Percentiles rank a stretch among this genome's conserved stretches.
phyloP scores from a whole-genome alignment of 2,329 filamentous ascomycete genomes.

The Arthrobotrys iridis region DNA sequence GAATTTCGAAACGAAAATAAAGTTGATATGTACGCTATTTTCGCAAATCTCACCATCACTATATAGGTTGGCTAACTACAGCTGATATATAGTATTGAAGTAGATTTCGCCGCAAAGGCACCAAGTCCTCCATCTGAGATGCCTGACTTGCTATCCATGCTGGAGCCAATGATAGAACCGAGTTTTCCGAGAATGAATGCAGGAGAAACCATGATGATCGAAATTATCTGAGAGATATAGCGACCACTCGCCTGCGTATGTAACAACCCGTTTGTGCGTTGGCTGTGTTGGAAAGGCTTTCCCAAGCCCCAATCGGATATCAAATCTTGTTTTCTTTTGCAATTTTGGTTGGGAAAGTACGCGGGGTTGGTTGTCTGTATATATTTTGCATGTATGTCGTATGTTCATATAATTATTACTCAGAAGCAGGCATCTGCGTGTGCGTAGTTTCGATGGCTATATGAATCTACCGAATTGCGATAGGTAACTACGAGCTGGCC shows the following conservation, averaged over 20 bases:
- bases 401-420: too few species aligned
- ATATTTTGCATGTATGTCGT: too few species aligned
- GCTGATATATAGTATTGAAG: slow-evolving; percentile 17
- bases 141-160: slow-evolving; percentile 30
- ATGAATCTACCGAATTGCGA: background rate
- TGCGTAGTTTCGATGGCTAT: background rate
- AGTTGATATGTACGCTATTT: slow-evolving; percentile 28
- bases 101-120: background rate
- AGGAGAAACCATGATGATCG: slow-evolving; percentile 38
- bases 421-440: too few species aligned
- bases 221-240: slow-evolving; percentile 8
- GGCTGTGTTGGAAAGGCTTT: slow-evolving; percentile 2
- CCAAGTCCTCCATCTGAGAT: background rate
- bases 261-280: background rate
- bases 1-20: background rate
- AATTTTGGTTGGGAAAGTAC: too few species aligned
- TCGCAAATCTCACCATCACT: background rate
- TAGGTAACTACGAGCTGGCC: background rate
- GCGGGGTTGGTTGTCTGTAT: too few species aligned
- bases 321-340: too few species aligned
- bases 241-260: background rate
- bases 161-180: slow-evolving; percentile 43
- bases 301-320: too few species aligned
- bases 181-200: slow-evolving; percentile 21
- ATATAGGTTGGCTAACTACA: background rate